Evolutionary conservation across 2,329 filamentous ascomycete genomes (phyloP).

Genomic region (Cordyceps cateniannulata): DNA sequence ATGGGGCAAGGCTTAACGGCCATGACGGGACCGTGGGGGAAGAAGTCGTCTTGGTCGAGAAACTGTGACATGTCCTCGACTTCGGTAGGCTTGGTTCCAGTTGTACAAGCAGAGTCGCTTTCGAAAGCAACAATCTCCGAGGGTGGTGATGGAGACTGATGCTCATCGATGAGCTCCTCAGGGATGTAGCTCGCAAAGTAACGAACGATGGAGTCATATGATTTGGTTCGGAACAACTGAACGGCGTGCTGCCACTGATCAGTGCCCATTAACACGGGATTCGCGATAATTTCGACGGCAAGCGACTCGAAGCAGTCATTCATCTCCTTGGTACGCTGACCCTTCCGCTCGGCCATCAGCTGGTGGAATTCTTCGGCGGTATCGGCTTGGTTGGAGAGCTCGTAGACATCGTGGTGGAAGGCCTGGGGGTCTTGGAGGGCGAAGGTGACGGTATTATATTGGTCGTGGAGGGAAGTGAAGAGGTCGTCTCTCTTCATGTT

Average conservation of each 20-base stretch:
- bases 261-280: conserved; percentile 51
- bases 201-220: conserved; percentile 53
- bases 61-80: conserved; percentile 33
- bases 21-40: conserved; percentile 29
- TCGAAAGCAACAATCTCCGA: conserved; percentile 25
- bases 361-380: conserved; percentile 48
- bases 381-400: conserved; percentile 46
- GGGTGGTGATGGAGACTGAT: conserved; percentile 28
- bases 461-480: conserved; percentile 50
- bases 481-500: conserved; percentile 54
- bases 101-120: conserved; percentile 23
- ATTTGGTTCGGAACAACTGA: conserved; percentile 53
- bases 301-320: conserved; percentile 50
- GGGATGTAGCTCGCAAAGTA: conserved; percentile 56
- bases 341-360: conserved; percentile 46
- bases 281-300: conserved; percentile 55
- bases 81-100: conserved; percentile 34
- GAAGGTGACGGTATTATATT: conserved; percentile 53
- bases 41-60: conserved; percentile 36
- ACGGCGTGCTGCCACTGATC: conserved; percentile 53
- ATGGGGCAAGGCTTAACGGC: conserved; percentile 37
- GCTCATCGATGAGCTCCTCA: conserved; percentile 33
- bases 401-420: conserved; percentile 55
- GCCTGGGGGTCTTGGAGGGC: conserved; percentile 53
- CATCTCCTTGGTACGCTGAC: conserved; percentile 47